phyloP scores from a whole-genome alignment of 108 stramenopile genomes.

The Skeletonema tropicum region DNA sequence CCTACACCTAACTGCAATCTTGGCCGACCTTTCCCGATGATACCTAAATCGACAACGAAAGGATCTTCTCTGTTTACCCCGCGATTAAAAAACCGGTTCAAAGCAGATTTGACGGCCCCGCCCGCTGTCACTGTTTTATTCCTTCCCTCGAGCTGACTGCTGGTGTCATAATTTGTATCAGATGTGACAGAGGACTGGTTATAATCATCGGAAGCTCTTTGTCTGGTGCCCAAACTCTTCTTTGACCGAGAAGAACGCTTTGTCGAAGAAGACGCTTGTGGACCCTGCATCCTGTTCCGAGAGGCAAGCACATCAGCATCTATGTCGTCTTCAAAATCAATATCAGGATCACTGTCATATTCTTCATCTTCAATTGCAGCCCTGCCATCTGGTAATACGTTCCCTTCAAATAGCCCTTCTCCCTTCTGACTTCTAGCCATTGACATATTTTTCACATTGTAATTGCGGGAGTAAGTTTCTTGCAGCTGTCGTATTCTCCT shows the following conservation, averaged over 20 bases:
- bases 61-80: constrained; percentile 84
- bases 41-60: constrained; percentile 87
- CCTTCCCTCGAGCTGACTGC: constrained; percentile 39
- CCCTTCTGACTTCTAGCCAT: constrained; percentile 57
- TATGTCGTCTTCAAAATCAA: constrained; percentile 77
- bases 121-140: constrained; percentile 73
- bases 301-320: constrained; percentile 92
- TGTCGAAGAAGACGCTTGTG: constrained; percentile 23
- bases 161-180: constrained; percentile 14
- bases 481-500: constrained; percentile 76
- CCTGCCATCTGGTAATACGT: constrained; percentile 43
- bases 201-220: constrained; percentile 14
- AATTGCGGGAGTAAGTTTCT: constrained; percentile 72
- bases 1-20: constrained; percentile 87
- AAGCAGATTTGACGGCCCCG: constrained; percentile 89
- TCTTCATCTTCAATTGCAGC: constrained; percentile 73
- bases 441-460: constrained; percentile 78
- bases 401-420: constrained; percentile 37
- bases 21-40: constrained; percentile 89
- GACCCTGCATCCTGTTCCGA: constrained; percentile 64
- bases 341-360: constrained; percentile 68
- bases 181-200: constrained; percentile 27
- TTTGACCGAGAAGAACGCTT: constrained; percentile 32
- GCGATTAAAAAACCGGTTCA: constrained; percentile 88
- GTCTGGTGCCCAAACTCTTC: constrained; percentile 46